These are phyloP conservation scores for Colletotrichum liaoningense DNA, from an alignment of 2,329 filamentous ascomycete genomes.

Conservation along the genomic window DNA sequence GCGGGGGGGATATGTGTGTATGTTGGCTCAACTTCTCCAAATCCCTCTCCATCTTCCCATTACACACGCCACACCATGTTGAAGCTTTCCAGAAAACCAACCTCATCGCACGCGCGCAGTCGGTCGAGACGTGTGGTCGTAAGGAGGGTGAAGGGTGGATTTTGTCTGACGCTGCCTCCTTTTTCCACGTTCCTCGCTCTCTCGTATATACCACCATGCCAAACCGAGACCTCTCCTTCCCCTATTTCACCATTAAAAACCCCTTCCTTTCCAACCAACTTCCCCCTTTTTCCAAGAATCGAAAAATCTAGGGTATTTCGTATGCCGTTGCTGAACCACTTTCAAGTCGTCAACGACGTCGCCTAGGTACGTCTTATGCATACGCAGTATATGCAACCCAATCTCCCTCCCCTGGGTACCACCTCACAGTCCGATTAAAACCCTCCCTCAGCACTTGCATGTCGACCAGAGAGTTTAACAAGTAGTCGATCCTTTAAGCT, in stretches of 20 bases:
- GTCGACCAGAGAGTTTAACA: not conserved
- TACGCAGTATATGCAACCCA: not conserved
- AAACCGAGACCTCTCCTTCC: not conserved
- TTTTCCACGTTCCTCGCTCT: not conserved
- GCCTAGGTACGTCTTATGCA: not conserved
- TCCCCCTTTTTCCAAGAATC: conserved; percentile 7
- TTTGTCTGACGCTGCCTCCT: not conserved
- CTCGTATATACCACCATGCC: not conserved
- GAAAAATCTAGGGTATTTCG: conserved; percentile 34
- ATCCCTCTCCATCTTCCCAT: not conserved
- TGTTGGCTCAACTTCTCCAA: not conserved
- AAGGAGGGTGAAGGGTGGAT: not conserved
- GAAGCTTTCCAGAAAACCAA: not conserved
- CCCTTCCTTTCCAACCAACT: not conserved
- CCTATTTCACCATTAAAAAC: not conserved
- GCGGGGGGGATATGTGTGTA: not conserved
- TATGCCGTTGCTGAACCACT: conserved; percentile 24
- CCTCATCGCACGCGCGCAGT: conserved; percentile 1
- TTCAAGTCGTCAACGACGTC: conserved; percentile 6
- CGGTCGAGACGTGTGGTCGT: not conserved
- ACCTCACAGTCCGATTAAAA: not conserved
- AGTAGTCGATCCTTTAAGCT: not conserved
- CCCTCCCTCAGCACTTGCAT: not conserved
- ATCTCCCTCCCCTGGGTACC: not conserved
- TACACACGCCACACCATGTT: not conserved